A percentile compares a stretch with the other conserved stretches of the same genome.
These are phyloP conservation scores for Irpex lacteus DNA, from an alignment of 1,284 basidiomycete genomes.

Conservation along the genomic window DNA sequence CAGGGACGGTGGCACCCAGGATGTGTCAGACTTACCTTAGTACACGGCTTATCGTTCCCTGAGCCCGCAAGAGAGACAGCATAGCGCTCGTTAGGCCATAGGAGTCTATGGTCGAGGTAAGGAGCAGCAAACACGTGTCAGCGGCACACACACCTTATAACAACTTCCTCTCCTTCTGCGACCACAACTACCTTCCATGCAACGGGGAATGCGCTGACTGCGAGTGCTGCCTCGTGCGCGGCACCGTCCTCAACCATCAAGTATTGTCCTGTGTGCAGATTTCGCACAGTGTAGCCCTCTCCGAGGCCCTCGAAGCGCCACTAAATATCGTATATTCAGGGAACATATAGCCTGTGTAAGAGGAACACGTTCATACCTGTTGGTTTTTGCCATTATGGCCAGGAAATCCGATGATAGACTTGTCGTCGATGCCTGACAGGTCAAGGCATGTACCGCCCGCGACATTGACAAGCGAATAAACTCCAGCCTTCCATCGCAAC, in stretches of 20 bases:
- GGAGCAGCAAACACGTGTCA: not conserved
- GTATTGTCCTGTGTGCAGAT: conserved; percentile 35
- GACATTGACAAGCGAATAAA: conserved; percentile 48
- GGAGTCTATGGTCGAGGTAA: conserved; percentile 15
- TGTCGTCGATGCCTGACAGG: conserved; percentile 49
- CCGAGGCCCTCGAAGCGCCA: conserved; percentile 45
- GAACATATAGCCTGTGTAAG: too few species aligned
- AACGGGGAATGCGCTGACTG: conserved; percentile 30
- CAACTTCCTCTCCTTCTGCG: conserved; percentile 16
- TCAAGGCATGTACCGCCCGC: conserved; percentile 50
- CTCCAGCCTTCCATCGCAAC: conserved; percentile 20
- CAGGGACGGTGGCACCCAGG: not conserved
- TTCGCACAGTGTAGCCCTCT: conserved; percentile 41
- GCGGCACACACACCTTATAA: conserved; percentile 17
- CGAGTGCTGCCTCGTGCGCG: conserved; percentile 30
- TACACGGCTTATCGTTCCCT: conserved; percentile 20
- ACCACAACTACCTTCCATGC: conserved; percentile 23
- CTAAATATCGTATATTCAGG: conserved; percentile 24
- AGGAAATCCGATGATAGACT: conserved; percentile 47
- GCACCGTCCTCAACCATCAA: conserved; percentile 39
- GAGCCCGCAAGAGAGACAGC: conserved; percentile 22
- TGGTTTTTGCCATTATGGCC: conserved; percentile 46
- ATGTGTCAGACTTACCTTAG: conserved; percentile 16
- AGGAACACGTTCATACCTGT: conserved; percentile 31
- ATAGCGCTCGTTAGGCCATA: conserved; percentile 24